phyloP scores from a whole-genome alignment of 345 rosid genomes.

The Murraya paniculata region DNA sequence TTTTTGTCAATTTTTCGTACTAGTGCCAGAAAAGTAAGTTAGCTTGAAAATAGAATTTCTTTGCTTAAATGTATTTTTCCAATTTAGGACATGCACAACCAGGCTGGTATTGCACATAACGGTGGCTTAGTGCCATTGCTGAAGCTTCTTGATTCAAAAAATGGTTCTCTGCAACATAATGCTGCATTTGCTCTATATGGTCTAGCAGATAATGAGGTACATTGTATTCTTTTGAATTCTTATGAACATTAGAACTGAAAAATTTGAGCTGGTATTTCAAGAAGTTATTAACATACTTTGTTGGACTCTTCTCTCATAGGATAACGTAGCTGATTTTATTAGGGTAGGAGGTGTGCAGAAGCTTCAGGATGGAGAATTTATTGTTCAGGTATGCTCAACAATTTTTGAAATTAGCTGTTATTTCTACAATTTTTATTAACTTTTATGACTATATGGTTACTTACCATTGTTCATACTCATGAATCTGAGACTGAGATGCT shows the following conservation, averaged over 20 bases:
- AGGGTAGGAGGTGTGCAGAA: slow-evolving; percentile 95
- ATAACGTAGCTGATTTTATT: slow-evolving; percentile 92
- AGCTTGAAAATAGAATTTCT: neutral
- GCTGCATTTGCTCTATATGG: slow-evolving; percentile 99
- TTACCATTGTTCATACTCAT: neutral
- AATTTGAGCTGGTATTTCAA: slow-evolving; percentile 18
- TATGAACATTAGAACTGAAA: slow-evolving; percentile 15
- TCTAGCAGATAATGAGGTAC: slow-evolving; percentile 98
- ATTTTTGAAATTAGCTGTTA: slow-evolving; percentile 11
- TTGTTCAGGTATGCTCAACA: slow-evolving; percentile 67
- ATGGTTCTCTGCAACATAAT: slow-evolving; percentile 97
- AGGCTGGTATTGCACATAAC: slow-evolving; percentile 93
- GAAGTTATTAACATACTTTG: slow-evolving; percentile 2
- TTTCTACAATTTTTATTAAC: neutral
- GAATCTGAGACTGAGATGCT: slow-evolving; percentile 13
- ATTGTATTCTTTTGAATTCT: slow-evolving; percentile 12
- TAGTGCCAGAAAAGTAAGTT: neutral
- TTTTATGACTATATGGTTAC: slow-evolving; percentile 1
- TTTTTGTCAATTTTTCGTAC: neutral
- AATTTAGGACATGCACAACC: slow-evolving; percentile 85
- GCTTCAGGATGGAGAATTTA: slow-evolving; percentile 96
- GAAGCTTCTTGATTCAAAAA: slow-evolving; percentile 94
- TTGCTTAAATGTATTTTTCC: slow-evolving; percentile 4
- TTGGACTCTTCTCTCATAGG: slow-evolving; percentile 49
- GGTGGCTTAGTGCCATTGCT: slow-evolving; percentile 90